phyloP scores from a whole-genome alignment of 352 stramenopile genomes.

The Pythium coloratum region DNA sequence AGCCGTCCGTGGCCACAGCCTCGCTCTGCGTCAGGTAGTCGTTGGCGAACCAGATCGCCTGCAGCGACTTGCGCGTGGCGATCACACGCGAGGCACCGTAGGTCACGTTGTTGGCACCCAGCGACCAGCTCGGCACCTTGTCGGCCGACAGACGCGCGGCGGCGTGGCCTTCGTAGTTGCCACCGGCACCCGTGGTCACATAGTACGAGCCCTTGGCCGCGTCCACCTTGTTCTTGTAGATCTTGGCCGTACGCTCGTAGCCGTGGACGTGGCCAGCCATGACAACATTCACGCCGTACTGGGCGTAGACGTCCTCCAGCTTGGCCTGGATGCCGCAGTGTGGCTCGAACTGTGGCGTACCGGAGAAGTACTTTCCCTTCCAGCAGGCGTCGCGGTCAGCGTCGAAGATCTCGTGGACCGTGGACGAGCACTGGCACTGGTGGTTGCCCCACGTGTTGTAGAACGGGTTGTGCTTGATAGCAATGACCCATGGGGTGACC shows the following conservation, averaged over 20 bases:
- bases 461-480: too few relatives aligned
- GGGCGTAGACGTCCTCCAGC: constrained; percentile 41
- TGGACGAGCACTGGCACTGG: too few relatives aligned
- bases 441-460: too few relatives aligned
- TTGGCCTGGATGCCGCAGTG: constrained; percentile 50
- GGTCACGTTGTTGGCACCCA: constrained; percentile 39
- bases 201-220: constrained; percentile 43
- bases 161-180: constrained; percentile 58
- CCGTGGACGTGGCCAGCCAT: constrained; percentile 54
- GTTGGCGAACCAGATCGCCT: constrained; percentile 51
- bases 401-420: too few relatives aligned
- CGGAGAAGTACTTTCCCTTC: constrained; percentile 46
- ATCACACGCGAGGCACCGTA: constrained; percentile 50
- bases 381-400: constrained; percentile 27
- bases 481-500: too few relatives aligned
- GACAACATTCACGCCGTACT: constrained; percentile 43
- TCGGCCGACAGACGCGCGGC: constrained; percentile 29
- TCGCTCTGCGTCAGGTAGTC: constrained; percentile 31
- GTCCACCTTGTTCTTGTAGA: constrained; percentile 54
- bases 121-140: constrained; percentile 50
- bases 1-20: constrained; percentile 43
- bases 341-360: constrained; percentile 35
- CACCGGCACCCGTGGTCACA: constrained; percentile 45
- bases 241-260: constrained; percentile 49
- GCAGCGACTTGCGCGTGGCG: constrained; percentile 44